phyloP scores from a whole-genome alignment of 331 rosid genomes.

The Ulmus americana region DNA sequence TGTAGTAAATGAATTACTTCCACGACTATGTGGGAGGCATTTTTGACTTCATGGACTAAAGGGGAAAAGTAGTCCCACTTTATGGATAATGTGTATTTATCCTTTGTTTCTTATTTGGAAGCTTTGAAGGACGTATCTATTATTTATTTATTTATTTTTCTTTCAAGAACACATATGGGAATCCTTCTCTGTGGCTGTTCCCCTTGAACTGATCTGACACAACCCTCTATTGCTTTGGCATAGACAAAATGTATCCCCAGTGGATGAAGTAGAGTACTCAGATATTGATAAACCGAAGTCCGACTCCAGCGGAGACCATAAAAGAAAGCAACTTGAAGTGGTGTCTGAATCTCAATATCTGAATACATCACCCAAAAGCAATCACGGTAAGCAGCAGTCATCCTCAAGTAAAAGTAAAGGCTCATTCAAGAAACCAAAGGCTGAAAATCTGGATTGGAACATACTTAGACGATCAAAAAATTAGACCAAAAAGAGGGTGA shows the following conservation, averaged over 20 bases:
- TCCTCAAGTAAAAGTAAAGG: conserved; percentile 37
- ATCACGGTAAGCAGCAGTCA: conserved; percentile 30
- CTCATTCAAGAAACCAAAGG: conserved; percentile 56
- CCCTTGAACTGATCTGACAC: background rate
- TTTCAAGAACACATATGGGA: background rate
- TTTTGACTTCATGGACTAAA: too few species aligned
- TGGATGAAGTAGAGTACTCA: conserved; percentile 34
- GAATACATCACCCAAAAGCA: conserved; percentile 46
- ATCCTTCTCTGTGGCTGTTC: background rate
- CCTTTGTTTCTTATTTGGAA: too few species aligned
- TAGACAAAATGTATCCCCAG: conserved; percentile 49
- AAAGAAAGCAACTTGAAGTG: conserved; percentile 52
- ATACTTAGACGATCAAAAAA: conserved; percentile 59
- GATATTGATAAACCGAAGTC: conserved; percentile 13
- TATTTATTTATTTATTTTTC: too few species aligned
- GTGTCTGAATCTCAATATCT: conserved; percentile 38
- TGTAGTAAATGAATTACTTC: too few species aligned
- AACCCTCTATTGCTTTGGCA: background rate
- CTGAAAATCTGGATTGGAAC: conserved; percentile 59
- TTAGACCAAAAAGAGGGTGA: conserved; percentile 34
- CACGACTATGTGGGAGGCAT: too few species aligned
- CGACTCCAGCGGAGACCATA: conserved; percentile 38
- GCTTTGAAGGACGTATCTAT: too few species aligned
- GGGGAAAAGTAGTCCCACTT: too few species aligned
- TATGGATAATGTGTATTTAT: too few species aligned